phyloP scores from a whole-genome alignment of 208 protist species.

The Plasmodiophora brassicae region DNA sequence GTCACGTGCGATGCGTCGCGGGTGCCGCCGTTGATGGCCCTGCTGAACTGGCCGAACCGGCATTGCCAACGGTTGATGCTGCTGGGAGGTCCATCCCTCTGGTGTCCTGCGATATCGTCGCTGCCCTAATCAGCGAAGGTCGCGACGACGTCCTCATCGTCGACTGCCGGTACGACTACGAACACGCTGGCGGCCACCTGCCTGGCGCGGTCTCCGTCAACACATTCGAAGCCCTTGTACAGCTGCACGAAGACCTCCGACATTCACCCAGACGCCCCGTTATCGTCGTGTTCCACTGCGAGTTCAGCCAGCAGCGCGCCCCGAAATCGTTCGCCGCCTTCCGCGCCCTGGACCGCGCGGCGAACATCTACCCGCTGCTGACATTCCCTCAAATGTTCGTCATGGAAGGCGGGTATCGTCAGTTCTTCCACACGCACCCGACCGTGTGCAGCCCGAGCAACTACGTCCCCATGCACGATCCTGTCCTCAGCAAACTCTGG shows the following conservation, averaged over 20 bases:
- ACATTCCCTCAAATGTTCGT: slow-evolving; percentile 34
- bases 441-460: not conserved
- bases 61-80: too few species aligned
- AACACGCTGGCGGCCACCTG: slow-evolving; percentile 44
- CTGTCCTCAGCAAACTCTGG: not conserved
- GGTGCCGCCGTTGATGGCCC: too few species aligned
- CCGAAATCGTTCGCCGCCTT: slow-evolving; percentile 9
- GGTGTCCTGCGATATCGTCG: not conserved
- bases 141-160: slow-evolving; percentile 25
- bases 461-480: slow-evolving; percentile 41
- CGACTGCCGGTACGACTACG: slow-evolving; percentile 47
- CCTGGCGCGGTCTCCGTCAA: slow-evolving; percentile 30
- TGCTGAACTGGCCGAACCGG: too few species aligned
- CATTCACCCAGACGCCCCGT: not conserved
- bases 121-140: not conserved
- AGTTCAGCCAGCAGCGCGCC: slow-evolving; percentile 40
- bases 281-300: slow-evolving; percentile 44
- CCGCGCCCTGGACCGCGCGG: slow-evolving; percentile 6
- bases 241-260: not conserved
- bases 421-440: not conserved
- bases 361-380: slow-evolving; percentile 13
- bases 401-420: slow-evolving; percentile 37
- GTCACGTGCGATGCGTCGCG: too few species aligned
- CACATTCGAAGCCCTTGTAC: not conserved
- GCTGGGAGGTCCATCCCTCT: too few species aligned